A percentile compares a stretch with the other conserved stretches of the same genome.
These are phyloP conservation scores for Nitzschia putrida DNA, from an alignment of 108 stramenopile species.

Conservation along the genomic window DNA sequence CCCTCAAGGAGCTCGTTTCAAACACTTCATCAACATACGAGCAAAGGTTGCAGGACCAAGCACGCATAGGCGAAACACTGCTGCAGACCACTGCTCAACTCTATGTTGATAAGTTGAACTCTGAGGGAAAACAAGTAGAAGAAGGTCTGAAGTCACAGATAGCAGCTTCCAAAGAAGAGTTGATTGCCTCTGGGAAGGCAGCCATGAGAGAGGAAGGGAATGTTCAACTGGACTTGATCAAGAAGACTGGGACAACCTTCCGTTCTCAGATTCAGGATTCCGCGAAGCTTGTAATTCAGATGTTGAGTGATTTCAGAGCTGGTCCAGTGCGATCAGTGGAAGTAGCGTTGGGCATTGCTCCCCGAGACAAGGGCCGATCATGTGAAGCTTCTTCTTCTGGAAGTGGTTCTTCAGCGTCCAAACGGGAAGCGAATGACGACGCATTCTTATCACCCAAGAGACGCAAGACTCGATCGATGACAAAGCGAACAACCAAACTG, in stretches of 20 bases:
- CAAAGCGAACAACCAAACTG: neutral
- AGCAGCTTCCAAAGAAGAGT: neutral
- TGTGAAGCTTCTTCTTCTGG: neutral
- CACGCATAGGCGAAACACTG: neutral
- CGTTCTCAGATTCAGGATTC: neutral
- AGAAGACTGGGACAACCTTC: neutral
- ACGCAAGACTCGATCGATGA: neutral
- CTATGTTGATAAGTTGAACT: too few relatives aligned
- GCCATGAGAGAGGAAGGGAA: neutral
- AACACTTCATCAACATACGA: neutral
- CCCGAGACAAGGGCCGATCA: neutral
- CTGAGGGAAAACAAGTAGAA: neutral
- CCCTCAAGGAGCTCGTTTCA: constrained; percentile 2
- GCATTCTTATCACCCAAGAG: neutral
- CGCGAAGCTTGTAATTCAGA: neutral
- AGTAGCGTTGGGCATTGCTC: neutral
- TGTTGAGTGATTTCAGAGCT: neutral
- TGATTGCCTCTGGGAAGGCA: neutral
- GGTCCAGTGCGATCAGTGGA: too few relatives aligned
- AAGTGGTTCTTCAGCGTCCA: neutral
- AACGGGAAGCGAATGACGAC: neutral
- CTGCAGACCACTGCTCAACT: neutral
- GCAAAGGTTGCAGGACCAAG: neutral
- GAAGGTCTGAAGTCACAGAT: neutral
- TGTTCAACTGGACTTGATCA: constrained; percentile 13